Conservation (phyloP, 2,329 filamentous ascomycete genomes). For the Diaporthe batatas region DNA sequence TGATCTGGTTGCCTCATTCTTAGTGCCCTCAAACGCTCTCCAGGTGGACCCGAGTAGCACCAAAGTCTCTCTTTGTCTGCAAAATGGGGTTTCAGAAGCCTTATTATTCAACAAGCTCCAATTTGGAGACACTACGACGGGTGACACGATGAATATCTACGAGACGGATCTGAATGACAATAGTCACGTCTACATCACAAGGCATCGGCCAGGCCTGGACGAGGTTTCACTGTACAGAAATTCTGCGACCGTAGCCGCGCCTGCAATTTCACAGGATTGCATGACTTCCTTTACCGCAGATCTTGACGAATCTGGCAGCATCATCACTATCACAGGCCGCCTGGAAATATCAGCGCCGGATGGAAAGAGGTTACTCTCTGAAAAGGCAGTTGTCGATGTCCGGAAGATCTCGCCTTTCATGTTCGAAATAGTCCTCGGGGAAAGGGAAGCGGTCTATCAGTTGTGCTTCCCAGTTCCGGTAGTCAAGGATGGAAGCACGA, state of each 20-base stretch:
- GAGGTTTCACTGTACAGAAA: slow-evolving; percentile 45
- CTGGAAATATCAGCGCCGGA: slow-evolving; percentile 54
- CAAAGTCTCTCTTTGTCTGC: slow-evolving; percentile 51
- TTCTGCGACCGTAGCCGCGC: not conserved
- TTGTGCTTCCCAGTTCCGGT: slow-evolving; percentile 59
- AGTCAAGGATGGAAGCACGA: slow-evolving; percentile 51
- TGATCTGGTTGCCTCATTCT: slow-evolving; percentile 57
- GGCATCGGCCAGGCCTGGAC: slow-evolving; percentile 52
- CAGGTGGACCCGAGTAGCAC: slow-evolving; percentile 51
- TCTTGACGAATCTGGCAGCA: slow-evolving; percentile 48
- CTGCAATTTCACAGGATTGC: not conserved
- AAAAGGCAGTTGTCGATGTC: slow-evolving; percentile 54
- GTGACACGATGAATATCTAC: slow-evolving; percentile 48
- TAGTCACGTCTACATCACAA: slow-evolving; percentile 53
- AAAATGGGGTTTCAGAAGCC: slow-evolving; percentile 42
- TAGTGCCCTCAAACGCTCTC: slow-evolving; percentile 53
- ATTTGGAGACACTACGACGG: slow-evolving; percentile 44
- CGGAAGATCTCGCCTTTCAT: slow-evolving; percentile 56
- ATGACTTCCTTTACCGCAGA: slow-evolving; percentile 49
- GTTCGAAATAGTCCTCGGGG: slow-evolving; percentile 57
- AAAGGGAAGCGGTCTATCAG: slow-evolving; percentile 49
- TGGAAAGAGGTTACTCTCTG: slow-evolving; percentile 54
- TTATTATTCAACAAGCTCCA: slow-evolving; percentile 43
- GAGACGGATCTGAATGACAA: slow-evolving; percentile 50
- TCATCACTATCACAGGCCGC: slow-evolving; percentile 56